phyloP scores from a whole-genome alignment of 1,139 yeast species.

The Zygosaccharomyces sapae region DNA sequence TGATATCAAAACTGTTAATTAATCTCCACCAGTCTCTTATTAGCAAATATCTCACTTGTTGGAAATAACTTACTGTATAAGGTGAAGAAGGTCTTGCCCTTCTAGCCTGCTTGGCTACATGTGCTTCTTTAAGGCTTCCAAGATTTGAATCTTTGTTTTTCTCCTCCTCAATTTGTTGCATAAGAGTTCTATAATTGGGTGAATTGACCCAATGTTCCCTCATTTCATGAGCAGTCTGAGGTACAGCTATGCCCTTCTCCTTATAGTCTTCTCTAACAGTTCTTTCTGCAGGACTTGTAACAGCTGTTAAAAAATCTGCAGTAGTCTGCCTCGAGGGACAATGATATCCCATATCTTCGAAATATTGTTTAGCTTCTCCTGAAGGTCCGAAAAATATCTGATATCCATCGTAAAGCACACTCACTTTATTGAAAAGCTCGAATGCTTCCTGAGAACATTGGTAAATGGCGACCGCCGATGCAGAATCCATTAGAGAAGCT shows the following conservation, averaged over 20 bases:
- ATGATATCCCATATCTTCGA: slow-evolving; percentile 49
- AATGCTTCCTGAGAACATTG: slow-evolving; percentile 75
- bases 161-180: slow-evolving; percentile 41
- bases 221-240: slow-evolving; percentile 65
- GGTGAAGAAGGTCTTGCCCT: slow-evolving; percentile 48
- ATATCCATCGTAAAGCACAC: slow-evolving; percentile 43
- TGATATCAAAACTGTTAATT: slow-evolving; percentile 59
- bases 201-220: slow-evolving; percentile 60
- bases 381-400: slow-evolving; percentile 45
- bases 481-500: slow-evolving; percentile 55
- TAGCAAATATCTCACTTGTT: slow-evolving; percentile 51
- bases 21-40: slow-evolving; percentile 54
- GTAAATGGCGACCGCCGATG: slow-evolving; percentile 73
- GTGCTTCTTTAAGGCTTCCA: slow-evolving; percentile 42
- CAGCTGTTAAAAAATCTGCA: slow-evolving; percentile 50
- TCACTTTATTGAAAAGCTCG: slow-evolving; percentile 45
- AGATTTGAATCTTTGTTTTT: slow-evolving; percentile 13
- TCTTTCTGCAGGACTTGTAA: slow-evolving; percentile 59
- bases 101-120: slow-evolving; percentile 51
- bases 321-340: slow-evolving; percentile 50
- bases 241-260: slow-evolving; percentile 52
- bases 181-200: slow-evolving; percentile 43
- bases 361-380: slow-evolving; percentile 40
- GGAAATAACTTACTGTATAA: slow-evolving; percentile 52
- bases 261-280: slow-evolving; percentile 27